These are phyloP conservation scores for Zostera marina DNA, from an alignment of 116 monocot genomes.

Conservation along the genomic window DNA sequence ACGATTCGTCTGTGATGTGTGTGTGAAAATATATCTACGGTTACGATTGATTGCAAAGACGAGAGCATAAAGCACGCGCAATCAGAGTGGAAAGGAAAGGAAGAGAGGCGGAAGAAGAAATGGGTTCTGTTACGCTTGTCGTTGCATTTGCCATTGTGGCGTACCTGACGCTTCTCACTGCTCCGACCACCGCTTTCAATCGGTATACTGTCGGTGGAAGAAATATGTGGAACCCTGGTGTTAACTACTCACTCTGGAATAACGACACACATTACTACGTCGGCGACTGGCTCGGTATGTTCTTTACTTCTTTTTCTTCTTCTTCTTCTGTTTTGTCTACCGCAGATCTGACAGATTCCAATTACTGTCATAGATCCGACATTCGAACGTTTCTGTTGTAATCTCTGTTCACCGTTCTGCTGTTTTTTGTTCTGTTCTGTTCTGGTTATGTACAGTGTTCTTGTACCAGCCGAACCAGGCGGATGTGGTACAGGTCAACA, in stretches of 20 bases:
- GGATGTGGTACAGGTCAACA: slow-evolving; percentile 77
- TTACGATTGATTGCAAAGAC: too few relatives aligned
- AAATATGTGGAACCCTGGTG: slow-evolving; percentile 59
- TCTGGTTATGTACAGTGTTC: slow-evolving; percentile 43
- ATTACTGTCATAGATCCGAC: neutral
- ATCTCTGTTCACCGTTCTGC: neutral
- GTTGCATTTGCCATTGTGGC: neutral
- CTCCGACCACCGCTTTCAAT: slow-evolving; percentile 12
- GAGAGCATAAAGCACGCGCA: neutral
- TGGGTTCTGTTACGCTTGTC: neutral
- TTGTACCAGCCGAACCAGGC: slow-evolving; percentile 51
- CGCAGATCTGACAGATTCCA: too few relatives aligned
- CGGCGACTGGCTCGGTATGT: slow-evolving; percentile 83
- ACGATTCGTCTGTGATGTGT: too few relatives aligned
- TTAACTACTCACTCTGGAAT: slow-evolving; percentile 77
- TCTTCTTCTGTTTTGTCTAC: neutral
- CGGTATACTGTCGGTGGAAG: slow-evolving; percentile 53
- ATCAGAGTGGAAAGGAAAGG: neutral
- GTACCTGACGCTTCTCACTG: neutral
- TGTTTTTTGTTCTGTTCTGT: neutral
- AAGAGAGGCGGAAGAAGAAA: neutral
- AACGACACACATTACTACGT: slow-evolving; percentile 50
- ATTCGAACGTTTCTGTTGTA: neutral
- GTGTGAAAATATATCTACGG: too few relatives aligned
- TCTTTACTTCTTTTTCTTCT: neutral